phyloP scores from a whole-genome alignment of 352 stramenopile species.

The Pythium aquatile region DNA sequence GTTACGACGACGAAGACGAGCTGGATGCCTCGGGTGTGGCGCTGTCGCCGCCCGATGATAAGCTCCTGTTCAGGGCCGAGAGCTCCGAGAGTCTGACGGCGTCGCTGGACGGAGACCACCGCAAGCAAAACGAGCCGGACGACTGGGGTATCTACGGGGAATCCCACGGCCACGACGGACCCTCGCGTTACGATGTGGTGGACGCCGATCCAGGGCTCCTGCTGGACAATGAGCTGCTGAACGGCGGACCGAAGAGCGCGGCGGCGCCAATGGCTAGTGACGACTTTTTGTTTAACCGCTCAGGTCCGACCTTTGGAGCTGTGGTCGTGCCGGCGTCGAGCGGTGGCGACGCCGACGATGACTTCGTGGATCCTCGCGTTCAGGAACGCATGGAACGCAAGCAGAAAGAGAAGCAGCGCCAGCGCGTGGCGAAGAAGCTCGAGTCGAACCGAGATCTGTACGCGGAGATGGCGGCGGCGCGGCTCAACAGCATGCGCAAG shows the following conservation, averaged over 20 bases:
- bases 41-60: slow-evolving; percentile 20
- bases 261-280: slow-evolving; percentile 42
- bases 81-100: slow-evolving; percentile 27
- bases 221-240: slow-evolving; percentile 59
- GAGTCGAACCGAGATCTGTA: slow-evolving; percentile 73
- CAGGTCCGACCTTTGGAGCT: slow-evolving; percentile 43
- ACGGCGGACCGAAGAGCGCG: slow-evolving; percentile 19
- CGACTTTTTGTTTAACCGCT: slow-evolving; percentile 63
- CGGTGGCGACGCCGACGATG: slow-evolving; percentile 30
- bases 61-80: slow-evolving; percentile 18
- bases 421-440: slow-evolving; percentile 57
- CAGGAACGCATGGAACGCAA: slow-evolving; percentile 41
- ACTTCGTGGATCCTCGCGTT: slow-evolving; percentile 58
- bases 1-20: slow-evolving; percentile 14
- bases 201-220: slow-evolving; percentile 37
- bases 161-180: slow-evolving; percentile 20
- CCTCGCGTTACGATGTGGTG: slow-evolving; percentile 45
- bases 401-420: slow-evolving; percentile 54
- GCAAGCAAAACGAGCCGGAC: slow-evolving; percentile 37
- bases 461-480: slow-evolving; percentile 66
- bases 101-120: slow-evolving; percentile 22
- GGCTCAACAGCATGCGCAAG: slow-evolving; percentile 60
- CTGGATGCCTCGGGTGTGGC: slow-evolving; percentile 7
- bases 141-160: slow-evolving; percentile 63
- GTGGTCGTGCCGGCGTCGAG: slow-evolving; percentile 35